Evolutionary conservation across 2,329 filamentous ascomycete species (phyloP).

Genomic region (Polychaeton citri): DNA sequence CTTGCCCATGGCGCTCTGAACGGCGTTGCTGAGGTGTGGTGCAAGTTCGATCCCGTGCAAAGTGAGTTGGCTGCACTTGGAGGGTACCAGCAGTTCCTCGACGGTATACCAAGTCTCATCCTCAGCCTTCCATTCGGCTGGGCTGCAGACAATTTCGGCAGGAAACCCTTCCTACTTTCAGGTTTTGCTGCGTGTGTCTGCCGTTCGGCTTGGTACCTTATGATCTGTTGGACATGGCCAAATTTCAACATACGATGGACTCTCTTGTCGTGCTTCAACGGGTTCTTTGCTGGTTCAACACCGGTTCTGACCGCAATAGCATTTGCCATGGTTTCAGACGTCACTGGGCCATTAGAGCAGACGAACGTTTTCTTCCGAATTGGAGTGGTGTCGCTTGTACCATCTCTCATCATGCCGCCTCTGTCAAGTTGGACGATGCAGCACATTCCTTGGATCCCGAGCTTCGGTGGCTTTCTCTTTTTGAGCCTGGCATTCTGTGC

Average conservation of each 20-base stretch:
- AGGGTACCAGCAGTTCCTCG: slow-evolving; percentile 34
- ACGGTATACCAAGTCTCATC: slow-evolving; percentile 29
- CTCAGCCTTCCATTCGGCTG: slow-evolving; percentile 23
- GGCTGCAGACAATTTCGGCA: slow-evolving; percentile 21
- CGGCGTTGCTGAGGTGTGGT: slow-evolving; percentile 28
- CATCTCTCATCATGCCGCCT: slow-evolving; percentile 19
- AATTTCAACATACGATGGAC: slow-evolving; percentile 17
- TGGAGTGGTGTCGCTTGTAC: slow-evolving; percentile 14
- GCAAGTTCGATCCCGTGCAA: slow-evolving; percentile 39
- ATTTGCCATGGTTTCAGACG: slow-evolving; percentile 19
- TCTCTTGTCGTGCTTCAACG: slow-evolving; percentile 19
- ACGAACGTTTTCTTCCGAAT: slow-evolving; percentile 18
- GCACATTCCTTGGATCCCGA: slow-evolving; percentile 20
- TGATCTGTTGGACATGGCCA: slow-evolving; percentile 23
- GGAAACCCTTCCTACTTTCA: slow-evolving; percentile 20
- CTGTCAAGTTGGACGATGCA: slow-evolving; percentile 21
- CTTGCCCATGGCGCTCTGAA: slow-evolving; percentile 18
- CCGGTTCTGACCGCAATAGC: slow-evolving; percentile 15
- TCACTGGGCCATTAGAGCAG: slow-evolving; percentile 14
- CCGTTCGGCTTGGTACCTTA: slow-evolving; percentile 14
- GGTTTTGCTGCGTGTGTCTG: slow-evolving; percentile 14
- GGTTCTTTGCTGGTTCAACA: slow-evolving; percentile 16
- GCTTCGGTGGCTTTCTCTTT: slow-evolving; percentile 13
- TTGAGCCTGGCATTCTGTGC: slow-evolving; percentile 7
- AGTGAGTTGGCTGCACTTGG: slow-evolving; percentile 39